phyloP scores from a whole-genome alignment of 2,329 filamentous ascomycete genomes.

The Aspergillus japonicus region DNA sequence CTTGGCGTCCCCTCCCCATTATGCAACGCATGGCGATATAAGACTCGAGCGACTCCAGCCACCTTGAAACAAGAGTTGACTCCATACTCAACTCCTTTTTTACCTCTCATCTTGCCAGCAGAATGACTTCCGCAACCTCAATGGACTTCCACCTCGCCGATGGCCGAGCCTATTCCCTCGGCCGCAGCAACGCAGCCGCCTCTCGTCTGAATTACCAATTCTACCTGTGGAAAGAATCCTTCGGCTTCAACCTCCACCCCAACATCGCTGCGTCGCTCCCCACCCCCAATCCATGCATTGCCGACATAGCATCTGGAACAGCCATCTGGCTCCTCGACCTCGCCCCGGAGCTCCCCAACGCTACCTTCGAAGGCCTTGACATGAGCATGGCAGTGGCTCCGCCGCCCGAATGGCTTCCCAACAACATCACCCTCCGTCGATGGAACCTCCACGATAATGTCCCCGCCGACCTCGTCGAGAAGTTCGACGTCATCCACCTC shows the following conservation, averaged over 20 bases:
- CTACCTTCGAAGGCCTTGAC: slow-evolving; percentile 20
- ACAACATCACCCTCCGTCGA: slow-evolving; percentile 14
- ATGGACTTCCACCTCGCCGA: not conserved
- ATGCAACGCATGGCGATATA: too few relatives aligned
- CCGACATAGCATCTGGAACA: slow-evolving; percentile 24
- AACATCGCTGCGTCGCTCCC: slow-evolving; percentile 1
- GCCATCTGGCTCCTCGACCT: slow-evolving; percentile 17
- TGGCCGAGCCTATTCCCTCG: not conserved
- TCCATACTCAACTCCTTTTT: too few relatives aligned
- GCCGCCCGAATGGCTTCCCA: slow-evolving; percentile 9
- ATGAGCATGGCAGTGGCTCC: slow-evolving; percentile 14
- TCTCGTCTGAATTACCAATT: not conserved
- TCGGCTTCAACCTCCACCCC: slow-evolving; percentile 10
- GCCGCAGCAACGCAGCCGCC: not conserved
- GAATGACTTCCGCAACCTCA: not conserved
- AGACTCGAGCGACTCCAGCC: too few relatives aligned
- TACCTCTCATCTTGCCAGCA: not conserved
- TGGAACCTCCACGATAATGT: slow-evolving; percentile 18
- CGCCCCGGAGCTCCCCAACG: slow-evolving; percentile 7
- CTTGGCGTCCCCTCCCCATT: too few relatives aligned
- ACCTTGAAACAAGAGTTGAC: too few relatives aligned
- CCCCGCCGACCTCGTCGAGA: slow-evolving; percentile 13
- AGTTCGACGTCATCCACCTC: slow-evolving; percentile 28
- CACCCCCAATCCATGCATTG: slow-evolving; percentile 10
- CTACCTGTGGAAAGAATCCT: not conserved